Evolutionary conservation across 78 protist species (phyloP).

Genomic region (Planoprotostelium fungivorum): DNA sequence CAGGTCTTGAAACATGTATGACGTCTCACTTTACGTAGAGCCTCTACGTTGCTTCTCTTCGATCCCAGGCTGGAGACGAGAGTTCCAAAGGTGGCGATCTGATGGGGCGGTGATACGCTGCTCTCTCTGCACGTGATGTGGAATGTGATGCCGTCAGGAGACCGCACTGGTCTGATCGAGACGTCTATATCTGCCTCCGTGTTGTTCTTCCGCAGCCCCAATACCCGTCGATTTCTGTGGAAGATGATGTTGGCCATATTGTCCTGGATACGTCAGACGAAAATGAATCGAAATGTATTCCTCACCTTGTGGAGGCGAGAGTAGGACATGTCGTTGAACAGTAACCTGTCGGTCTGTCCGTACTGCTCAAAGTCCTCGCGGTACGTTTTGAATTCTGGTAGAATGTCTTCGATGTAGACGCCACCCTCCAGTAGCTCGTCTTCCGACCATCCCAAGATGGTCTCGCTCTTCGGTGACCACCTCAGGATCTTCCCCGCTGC

Average conservation of each 20-base stretch:
- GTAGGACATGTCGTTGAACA: neutral
- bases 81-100: neutral
- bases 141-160: neutral
- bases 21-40: too few relatives aligned
- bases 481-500: neutral
- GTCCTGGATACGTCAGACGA: neutral
- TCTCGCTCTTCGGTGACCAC: neutral
- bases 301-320: neutral
- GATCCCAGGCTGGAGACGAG: neutral
- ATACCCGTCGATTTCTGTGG: neutral
- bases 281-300: neutral
- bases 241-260: neutral
- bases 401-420: neutral
- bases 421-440: neutral
- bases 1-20: too few relatives aligned
- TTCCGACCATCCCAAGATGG: neutral
- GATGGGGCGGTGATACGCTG: neutral
- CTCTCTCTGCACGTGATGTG: neutral
- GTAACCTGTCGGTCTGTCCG: neutral
- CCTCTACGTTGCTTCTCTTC: neutral
- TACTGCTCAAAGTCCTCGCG: neutral
- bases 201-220: neutral
- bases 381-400: neutral
- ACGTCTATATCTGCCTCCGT: neutral
- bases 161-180: neutral